Evolutionary conservation across 2,329 filamentous ascomycete species (phyloP).

Genomic region (Sporothrix inflata): DNA sequence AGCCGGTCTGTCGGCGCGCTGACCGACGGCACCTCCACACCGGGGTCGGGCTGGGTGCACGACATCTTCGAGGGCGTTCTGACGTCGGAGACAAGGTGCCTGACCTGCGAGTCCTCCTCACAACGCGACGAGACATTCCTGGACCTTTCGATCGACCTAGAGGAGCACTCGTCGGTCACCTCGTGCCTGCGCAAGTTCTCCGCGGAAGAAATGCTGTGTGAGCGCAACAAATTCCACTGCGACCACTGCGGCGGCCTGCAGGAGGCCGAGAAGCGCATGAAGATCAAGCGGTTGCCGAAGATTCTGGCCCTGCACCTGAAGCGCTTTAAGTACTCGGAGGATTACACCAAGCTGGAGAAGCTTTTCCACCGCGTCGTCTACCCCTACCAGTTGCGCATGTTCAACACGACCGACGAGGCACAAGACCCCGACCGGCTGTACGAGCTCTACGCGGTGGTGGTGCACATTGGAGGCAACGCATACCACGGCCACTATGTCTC

Average conservation of each 20-base stretch:
- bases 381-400: conserved; percentile 92
- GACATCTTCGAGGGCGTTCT: conserved; percentile 94
- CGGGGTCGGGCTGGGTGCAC: conserved; percentile 86
- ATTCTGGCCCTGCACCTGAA: conserved; percentile 93
- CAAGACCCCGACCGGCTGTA: conserved; percentile 92
- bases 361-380: conserved; percentile 97
- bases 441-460: conserved; percentile 94
- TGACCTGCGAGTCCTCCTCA: conserved; percentile 94
- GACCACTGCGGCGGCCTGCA: conserved; percentile 95
- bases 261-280: conserved; percentile 99
- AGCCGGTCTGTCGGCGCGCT: background rate
- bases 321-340: conserved; percentile 97
- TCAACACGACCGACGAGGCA: conserved; percentile 96
- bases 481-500: conserved; percentile 98
- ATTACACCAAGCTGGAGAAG: conserved; percentile 90
- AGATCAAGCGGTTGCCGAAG: conserved; percentile 91
- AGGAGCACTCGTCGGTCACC: conserved; percentile 94
- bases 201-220: conserved; percentile 96
- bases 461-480: conserved; percentile 94
- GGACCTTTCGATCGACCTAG: conserved; percentile 92
- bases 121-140: conserved; percentile 95
- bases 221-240: conserved; percentile 98
- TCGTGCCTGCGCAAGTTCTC: conserved; percentile 95
- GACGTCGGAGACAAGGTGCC: conserved; percentile 92
- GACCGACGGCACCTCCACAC: conserved; percentile 54